phyloP scores from a whole-genome alignment of 305 asterid genomes.

The Fraxinus floribunda region DNA sequence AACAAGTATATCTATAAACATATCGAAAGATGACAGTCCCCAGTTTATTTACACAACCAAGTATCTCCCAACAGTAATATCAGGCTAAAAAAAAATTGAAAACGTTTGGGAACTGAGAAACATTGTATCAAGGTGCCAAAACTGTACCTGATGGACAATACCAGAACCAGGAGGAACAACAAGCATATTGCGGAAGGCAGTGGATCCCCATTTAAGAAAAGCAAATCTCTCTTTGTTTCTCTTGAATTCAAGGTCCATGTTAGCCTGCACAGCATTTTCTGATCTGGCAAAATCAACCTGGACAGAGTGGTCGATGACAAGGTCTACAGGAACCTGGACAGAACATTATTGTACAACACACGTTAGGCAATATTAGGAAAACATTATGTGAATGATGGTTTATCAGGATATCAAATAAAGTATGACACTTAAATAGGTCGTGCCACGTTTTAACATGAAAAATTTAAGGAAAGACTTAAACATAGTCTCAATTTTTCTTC shows the following conservation, averaged over 20 bases:
- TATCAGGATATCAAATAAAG: not conserved
- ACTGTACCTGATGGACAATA: conserved; percentile 81
- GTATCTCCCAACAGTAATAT: not conserved
- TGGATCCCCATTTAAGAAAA: conserved; percentile 89
- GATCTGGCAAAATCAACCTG: conserved; percentile 80
- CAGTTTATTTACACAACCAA: not conserved
- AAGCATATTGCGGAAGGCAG: conserved; percentile 82
- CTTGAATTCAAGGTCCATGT: conserved; percentile 77
- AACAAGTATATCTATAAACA: not conserved
- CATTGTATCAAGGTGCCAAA: not conserved
- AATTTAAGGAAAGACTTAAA: not conserved
- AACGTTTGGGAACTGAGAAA: not conserved
- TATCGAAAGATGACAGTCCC: not conserved
- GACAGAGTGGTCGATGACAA: conserved; percentile 84
- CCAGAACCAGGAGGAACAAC: conserved; percentile 98
- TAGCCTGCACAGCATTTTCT: conserved; percentile 72
- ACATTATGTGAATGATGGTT: not conserved
- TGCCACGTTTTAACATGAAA: not conserved
- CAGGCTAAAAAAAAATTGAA: not conserved
- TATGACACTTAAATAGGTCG: not conserved
- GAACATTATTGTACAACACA: conserved; percentile 1
- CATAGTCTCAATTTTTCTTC: not conserved
- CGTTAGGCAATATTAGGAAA: not conserved
- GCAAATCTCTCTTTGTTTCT: conserved; percentile 89
- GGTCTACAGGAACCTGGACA: conserved; percentile 80